Evolutionary conservation across 768 basidiomycete species (phyloP), one percentile per base, ranked within the genome.

Genomic region (Lactarius quietus): DNA sequence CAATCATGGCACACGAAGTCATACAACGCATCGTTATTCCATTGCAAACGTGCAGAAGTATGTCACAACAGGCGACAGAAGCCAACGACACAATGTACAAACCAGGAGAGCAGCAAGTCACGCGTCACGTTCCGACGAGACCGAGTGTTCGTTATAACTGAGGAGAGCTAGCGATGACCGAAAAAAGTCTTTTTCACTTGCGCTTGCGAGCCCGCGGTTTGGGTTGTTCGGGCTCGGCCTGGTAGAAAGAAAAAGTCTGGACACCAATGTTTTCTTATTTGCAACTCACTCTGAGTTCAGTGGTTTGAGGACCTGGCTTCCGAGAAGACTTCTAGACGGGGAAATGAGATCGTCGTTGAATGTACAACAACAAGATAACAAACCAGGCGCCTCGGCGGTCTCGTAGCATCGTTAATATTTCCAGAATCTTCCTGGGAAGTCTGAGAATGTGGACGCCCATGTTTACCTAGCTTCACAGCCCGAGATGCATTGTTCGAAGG

Each of bases 381-480:
- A 54, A 66, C 65, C 41, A 20, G 57, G 31, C 61, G 61, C 57
- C 56, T 66, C 39, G n/a, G 57, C 1, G 65, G 57, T 28, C 61
- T 62, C 36, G 57, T 59, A 8, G 38, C 20, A 20, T 66, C 65
- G 10, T 57, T 54, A 23, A 28, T 36, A 38, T 23, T 59, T 54
- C 28, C 61, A 10, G 57, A 36, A 14, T 29, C 52, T 20, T 31
- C 51, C 1, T 66, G 68, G 39, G 91, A 26, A 83, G 64, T 72
- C 70, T 59, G 74, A 68, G 56, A 72, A 67, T 3, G 71, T 66
- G 51, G 72, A 68, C 72, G 73, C 39, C 60, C 60, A 26, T 61
- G 54, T 58, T 61, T 52, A 53, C 52, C 58, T 33, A 58, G 31
- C 59, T 28, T 57, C 28, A 57, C 35, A 45, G 28, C 51, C 39